Evolutionary conservation across 352 stramenopile genomes (phyloP), one percentile per base, ranked within the genome.

Genomic region (Phytophthora foliorum): DNA sequence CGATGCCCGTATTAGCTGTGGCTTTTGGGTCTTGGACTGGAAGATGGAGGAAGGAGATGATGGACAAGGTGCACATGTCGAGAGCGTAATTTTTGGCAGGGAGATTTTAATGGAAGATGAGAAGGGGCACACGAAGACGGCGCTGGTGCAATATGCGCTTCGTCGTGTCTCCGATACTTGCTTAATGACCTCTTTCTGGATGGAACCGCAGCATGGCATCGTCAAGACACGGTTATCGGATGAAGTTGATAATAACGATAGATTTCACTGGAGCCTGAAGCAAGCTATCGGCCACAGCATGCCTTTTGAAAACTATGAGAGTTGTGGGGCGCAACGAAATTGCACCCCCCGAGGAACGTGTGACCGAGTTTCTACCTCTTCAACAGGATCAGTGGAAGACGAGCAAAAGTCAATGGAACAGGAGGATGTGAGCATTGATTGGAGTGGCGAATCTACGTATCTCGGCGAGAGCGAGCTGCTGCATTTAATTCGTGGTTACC

Each of bases 131-230:
- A 67, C 76, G 13, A 94, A 93, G 62, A 91, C 87, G 2, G 89
- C 83, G 1, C 48, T 94, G 7, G 74, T 95, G 27, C 89, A 97
- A 72, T 97, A 95, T 72, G 88, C 77, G 1, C 74, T 97, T 45
- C 79, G 76, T 24, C 78, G 86, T 46, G 73, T 94, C 2, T 91
- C 88, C 2, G 86, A 93, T 48, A 88, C 84, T 32, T 89, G 75
- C n/a, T 66, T 97, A 32, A 81, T 93, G 77, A 97, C 88, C 10
- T 95, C 88, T 7, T 88, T 97, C 34, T 97, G 89, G 89, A 95
- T 97, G 88, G 89, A 97, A 63, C 89, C 89, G 3, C 86, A 94
- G 58, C 82, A 94, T 68, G 88, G 88, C 6, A 74, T 83, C 45
- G 77, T 92, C 19, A 91, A 91, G 51, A 81, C 75, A 19, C 81